These are phyloP conservation scores for Neofusicoccum laricinum DNA, from an alignment of 2,329 filamentous ascomycete species.

Conservation along the genomic window DNA sequence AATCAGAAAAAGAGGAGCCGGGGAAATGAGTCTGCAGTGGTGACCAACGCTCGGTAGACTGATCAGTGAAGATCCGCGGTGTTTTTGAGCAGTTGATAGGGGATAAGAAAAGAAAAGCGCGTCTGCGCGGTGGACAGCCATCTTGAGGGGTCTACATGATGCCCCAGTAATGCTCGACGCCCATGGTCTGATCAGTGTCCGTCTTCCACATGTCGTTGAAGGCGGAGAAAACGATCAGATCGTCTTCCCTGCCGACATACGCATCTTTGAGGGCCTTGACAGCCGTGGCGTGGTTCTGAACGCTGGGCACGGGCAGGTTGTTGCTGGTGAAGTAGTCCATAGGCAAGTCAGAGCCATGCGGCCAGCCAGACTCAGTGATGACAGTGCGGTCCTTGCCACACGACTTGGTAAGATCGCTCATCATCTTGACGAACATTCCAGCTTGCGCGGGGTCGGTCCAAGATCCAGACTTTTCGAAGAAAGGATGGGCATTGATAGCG, in stretches of 20 bases:
- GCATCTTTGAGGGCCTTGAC: constrained; percentile 40
- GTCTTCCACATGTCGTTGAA: constrained; percentile 80
- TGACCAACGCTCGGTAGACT: neutral
- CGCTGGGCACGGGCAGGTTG: constrained; percentile 64
- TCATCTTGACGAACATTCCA: constrained; percentile 63
- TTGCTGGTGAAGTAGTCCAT: constrained; percentile 47
- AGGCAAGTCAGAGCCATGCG: constrained; percentile 56
- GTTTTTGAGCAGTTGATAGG: neutral
- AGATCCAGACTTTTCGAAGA: constrained; percentile 61
- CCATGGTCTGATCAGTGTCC: constrained; percentile 59
- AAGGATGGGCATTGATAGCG: constrained; percentile 78
- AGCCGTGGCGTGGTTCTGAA: constrained; percentile 64
- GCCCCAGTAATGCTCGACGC: constrained; percentile 77
- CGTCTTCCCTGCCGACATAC: neutral
- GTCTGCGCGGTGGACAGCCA: neutral
- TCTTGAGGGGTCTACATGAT: constrained; percentile 34
- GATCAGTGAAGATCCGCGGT: neutral
- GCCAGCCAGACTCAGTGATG: constrained; percentile 85
- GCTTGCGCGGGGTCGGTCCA: constrained; percentile 51
- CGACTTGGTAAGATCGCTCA: constrained; percentile 49
- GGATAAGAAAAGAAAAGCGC: neutral
- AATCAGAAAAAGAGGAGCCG: neutral
- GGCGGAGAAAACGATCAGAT: constrained; percentile 70
- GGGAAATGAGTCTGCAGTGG: neutral
- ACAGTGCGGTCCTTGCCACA: constrained; percentile 61